Base-by-base conservation (phyloP, 768 basidiomycete species). In the Paxillus ammoniavirescens region DNA sequence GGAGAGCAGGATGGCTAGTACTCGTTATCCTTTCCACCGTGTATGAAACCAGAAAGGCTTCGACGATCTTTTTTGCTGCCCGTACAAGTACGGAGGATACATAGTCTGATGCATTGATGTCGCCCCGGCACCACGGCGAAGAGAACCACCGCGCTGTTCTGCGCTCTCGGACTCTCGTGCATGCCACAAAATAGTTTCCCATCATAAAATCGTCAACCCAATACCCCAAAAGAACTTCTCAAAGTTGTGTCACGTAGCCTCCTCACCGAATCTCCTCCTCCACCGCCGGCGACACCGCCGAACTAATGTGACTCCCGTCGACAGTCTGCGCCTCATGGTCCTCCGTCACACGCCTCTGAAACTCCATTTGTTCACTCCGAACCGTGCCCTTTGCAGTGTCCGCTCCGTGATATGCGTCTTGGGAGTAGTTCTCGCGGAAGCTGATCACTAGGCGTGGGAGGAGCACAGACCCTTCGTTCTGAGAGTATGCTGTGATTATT, bases 381-480 rank as follows among this genome's bases (percentile, higher is more conserved):
- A 42, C 1, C 12, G 42, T 33, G 53, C 38, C 18, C 7, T 6
- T 18, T 12, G 8, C 43, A 12, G 21, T 21, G 15, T 31, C 5
- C 33, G 31, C 30, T 4, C 7, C 33, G 4, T 53, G 51, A 7
- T 53, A 43, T 10, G 52, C n/a, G 3, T 49, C 51, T 18, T 54
- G 38, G 4, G 42, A 50, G 36, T 60, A 59, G 21, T 49, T 50
- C 48, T 65, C 53, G 18, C 52, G 53, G n/a, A 65, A 63, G 15
- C 57, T 59, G 53, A 66, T 49, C 21, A 63, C 52, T 23, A 61
- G 30, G 5, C 59, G 57, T 17, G 64, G 64, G 8, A 61, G 53
- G 42, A 59, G 52, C 47, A 65, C 55, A 0, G 61, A 51, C 12
- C 42, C 35, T 35, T 55, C 54, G 44, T 65, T 62, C 50, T 56